Percentiles rank a stretch among this genome's conserved stretches.
Conservation (phyloP, 305 asterid species). For the Fraxinus sp. region DNA sequence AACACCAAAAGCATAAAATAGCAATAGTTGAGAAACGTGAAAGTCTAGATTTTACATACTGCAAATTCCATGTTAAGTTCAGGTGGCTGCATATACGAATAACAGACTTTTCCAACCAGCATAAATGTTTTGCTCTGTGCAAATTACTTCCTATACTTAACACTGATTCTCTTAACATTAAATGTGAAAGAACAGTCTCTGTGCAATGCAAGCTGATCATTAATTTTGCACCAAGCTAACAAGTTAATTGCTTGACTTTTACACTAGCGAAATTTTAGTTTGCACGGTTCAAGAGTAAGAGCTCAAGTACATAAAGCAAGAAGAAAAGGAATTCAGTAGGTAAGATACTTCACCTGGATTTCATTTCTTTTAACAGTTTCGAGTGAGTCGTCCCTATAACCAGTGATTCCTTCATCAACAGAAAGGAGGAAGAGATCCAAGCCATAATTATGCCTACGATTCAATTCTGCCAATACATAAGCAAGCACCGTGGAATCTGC, state of each 20-base stretch:
- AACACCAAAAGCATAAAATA: neutral
- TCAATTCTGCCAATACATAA: conserved; percentile 82
- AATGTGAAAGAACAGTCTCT: neutral
- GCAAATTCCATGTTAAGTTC: neutral
- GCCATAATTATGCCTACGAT: conserved; percentile 76
- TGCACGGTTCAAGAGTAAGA: neutral
- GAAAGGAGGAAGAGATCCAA: conserved; percentile 94
- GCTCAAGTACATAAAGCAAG: neutral
- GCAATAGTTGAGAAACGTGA: neutral
- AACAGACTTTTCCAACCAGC: neutral
- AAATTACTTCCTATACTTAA: neutral
- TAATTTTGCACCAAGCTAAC: neutral
- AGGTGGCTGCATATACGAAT: neutral
- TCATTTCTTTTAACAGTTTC: conserved; percentile 97
- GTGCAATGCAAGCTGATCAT: neutral
- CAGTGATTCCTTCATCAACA: conserved; percentile 96
- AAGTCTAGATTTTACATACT: neutral
- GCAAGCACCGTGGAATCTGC: conserved; percentile 99
- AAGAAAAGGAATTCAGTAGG: neutral
- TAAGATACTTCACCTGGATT: conserved; percentile 58
- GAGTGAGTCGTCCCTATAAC: conserved; percentile 95
- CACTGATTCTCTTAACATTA: neutral
- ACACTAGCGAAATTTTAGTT: neutral
- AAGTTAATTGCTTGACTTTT: neutral
- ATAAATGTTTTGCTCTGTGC: neutral